A percentile compares a stretch with the other conserved stretches of the same genome.
These are phyloP conservation scores for Epichloe coenophiala DNA, from an alignment of 2,329 filamentous ascomycete genomes.

Conservation along the genomic window DNA sequence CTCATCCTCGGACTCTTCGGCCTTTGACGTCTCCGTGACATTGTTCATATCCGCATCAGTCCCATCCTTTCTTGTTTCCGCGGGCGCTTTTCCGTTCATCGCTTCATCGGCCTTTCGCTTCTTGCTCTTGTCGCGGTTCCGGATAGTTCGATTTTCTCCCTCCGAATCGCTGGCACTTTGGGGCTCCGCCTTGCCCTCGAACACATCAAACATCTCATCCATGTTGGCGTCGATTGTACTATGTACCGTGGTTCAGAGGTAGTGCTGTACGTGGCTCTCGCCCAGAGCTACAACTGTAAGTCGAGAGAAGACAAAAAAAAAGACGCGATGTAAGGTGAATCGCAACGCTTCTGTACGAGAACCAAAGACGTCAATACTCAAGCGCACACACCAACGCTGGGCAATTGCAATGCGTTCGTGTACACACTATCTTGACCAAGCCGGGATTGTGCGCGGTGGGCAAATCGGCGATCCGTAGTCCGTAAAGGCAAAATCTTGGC, in stretches of 20 bases:
- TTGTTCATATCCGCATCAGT: conserved; percentile 26
- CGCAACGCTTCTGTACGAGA: background rate
- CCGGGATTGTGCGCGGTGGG: background rate
- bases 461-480: conserved; percentile 3
- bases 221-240: conserved; percentile 26
- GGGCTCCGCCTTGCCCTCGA: conserved; percentile 46
- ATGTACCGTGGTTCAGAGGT: background rate
- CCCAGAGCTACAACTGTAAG: background rate
- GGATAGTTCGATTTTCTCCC: conserved; percentile 32
- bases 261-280: background rate
- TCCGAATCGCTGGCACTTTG: conserved; percentile 30
- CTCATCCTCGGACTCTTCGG: conserved; percentile 20
- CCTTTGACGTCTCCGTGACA: conserved; percentile 26
- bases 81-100: conserved; percentile 40
- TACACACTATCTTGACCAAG: background rate
- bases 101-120: conserved; percentile 78
- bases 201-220: conserved; percentile 75
- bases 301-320: background rate
- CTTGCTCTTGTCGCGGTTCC: conserved; percentile 52
- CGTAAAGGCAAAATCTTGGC: background rate
- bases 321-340: background rate
- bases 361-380: background rate
- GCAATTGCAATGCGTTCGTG: conserved; percentile 9
- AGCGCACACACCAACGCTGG: conserved; percentile 9
- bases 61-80: conserved; percentile 6